Evolutionary conservation across 345 rosid species (phyloP).

Genomic region (Euphorbia pulcherrima): DNA sequence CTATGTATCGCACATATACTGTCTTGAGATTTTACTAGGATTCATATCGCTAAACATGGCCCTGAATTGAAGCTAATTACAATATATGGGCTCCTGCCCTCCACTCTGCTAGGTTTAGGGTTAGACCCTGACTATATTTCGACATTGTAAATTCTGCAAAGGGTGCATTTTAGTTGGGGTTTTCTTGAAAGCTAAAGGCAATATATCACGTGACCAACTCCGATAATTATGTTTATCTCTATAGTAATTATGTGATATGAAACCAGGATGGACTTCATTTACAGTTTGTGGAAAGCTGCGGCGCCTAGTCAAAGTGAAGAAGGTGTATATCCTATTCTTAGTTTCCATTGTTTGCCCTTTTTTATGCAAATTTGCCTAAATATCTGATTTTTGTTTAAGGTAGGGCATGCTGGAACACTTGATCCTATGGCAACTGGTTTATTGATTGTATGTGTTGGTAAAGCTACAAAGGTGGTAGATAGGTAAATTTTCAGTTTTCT

Average conservation of each 20-base stretch:
- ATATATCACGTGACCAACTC: neutral
- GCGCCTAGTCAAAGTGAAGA: constrained; percentile 76
- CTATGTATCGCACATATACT: neutral
- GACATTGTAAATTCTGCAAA: constrained; percentile 1
- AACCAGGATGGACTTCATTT: constrained; percentile 90
- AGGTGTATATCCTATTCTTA: constrained; percentile 40
- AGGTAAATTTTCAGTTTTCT: constrained; percentile 38
- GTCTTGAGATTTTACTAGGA: neutral
- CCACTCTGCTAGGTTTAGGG: constrained; percentile 4
- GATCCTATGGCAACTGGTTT: constrained; percentile 99
- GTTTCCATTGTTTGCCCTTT: constrained; percentile 5
- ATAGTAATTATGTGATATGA: constrained; percentile 17
- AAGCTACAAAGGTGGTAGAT: constrained; percentile 86
- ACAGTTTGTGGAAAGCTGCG: constrained; percentile 98
- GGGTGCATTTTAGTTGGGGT: neutral
- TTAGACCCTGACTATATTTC: neutral
- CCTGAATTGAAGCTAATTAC: neutral
- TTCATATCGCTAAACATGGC: neutral
- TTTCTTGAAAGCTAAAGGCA: constrained; percentile 4
- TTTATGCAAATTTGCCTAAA: neutral
- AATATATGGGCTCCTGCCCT: neutral
- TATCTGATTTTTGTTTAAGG: constrained; percentile 41
- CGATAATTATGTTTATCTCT: constrained; percentile 5
- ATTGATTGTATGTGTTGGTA: constrained; percentile 84
- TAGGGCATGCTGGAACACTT: constrained; percentile 97